Base-by-base conservation (phyloP, 352 stramenopile genomes). In the Hyaloperonospora brassicae region DNA sequence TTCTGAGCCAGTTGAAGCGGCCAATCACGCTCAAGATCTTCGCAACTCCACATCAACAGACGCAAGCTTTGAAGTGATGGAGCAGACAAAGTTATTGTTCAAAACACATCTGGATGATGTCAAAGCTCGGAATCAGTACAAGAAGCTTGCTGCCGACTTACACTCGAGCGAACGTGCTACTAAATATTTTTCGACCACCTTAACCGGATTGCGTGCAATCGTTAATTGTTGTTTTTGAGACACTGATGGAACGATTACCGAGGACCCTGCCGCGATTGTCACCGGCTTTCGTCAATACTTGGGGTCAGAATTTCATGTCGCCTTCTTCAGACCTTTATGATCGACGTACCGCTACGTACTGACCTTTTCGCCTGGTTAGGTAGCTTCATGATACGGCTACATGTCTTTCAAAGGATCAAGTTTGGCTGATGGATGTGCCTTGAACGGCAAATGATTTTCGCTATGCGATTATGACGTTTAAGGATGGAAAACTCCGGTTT, bases 401-500 rank as follows among this genome's bases (percentile, higher is more conserved):
- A 6, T 14, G 39, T 6, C 39, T 44, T 23, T 23, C 39, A 22
- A 10, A 8, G 9, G 22, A 1, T 10, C 9, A 44, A 11, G 21
- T 40, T 5, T 57, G 24, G 25, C 51, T 1, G 39, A 17, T 64
- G 17, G 34, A 59, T 12, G 57, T 50, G 0, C 50, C 17, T n/a
- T n/a, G n/a, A 17, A 64, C 47, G 2, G 57, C 57, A 14, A 59
- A 59, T 13, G 31, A 59, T 8, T 38, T 64, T 4, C 57, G 52
- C 34, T 59, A 47, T 31, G 51, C 57, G 10, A 64, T 64, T 36
- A 64, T 46, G 50, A 47, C 34, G 13, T 64, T 46, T 5, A 40
- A 31, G 7, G 25, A 56, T n/a, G 40, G 41, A 13, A 59, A 59
- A 17, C 46, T 42, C 50, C 2, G 56, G 49, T 3, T 44, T 49